Evolutionary conservation across 441 rosid species (phyloP), one percentile per base, ranked within the genome.

Genomic region (Jatropha multifida): DNA sequence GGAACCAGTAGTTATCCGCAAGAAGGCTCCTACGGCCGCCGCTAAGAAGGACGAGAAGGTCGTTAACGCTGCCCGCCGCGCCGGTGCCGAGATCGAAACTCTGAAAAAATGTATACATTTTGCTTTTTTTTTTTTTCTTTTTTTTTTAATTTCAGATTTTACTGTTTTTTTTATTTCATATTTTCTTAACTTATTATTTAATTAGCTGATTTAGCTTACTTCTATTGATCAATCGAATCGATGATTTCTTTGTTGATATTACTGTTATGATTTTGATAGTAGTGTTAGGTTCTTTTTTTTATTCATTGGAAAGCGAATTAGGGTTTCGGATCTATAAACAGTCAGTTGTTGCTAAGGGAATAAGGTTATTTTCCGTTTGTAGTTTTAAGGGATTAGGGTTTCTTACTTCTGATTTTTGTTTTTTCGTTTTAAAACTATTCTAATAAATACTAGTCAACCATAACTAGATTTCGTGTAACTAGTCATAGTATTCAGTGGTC

Each of bases 1-100:
- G 94, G 94, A 90, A 54, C 92, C 91, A 13, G 91, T 90, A 6
- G 92, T 87, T 20, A 84, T 89, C 79, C 86, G 91, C 71, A 88
- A 88, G 85, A 90, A 90, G 61, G 86, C 91, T 3, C 94, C 94
- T 10, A 85, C 63, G 83, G 88, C 94, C 77, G 94, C 92, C 76
- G 72, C 90, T 76, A 90, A 87, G 88, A 90, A 88, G 80, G 94
- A 90, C 17, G 92, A 88, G 84, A 90, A 90, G 74, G 85, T 81
- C 72, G 94, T 90, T 81, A 90, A 90, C 87, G 92, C 92, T 46
- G 94, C 94, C 42, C 92, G 91, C 58, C 91, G 94, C n/a, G 26
- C 91, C 55, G 91, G 94, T 5, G 94, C 91, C 23, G 91, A 88
- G 72, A 88, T 90, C 77, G 92, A 90, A 76, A 82, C 92, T 66